These are phyloP conservation scores for Sungouiozyma intestinalis DNA, from an alignment of 805 yeast species.

Conservation along the genomic window DNA sequence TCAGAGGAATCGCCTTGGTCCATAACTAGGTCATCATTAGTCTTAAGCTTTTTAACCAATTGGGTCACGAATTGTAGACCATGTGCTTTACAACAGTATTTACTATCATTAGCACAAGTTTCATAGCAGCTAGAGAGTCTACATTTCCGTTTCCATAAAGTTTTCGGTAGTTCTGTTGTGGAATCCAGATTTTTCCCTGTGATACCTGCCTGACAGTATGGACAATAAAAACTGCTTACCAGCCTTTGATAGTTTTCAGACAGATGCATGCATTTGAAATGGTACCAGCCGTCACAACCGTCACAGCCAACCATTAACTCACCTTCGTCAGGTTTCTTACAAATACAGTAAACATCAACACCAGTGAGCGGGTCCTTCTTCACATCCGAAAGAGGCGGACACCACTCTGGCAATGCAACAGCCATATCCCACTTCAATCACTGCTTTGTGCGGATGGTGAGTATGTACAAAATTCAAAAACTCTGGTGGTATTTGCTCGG, in stretches of 20 bases:
- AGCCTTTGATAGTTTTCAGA: constrained; percentile 41
- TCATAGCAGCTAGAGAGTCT: constrained; percentile 43
- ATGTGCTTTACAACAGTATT: constrained; percentile 69
- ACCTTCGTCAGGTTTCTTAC: constrained; percentile 70
- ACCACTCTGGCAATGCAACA: constrained; percentile 21
- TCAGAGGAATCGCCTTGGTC: background rate
- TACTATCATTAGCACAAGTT: constrained; percentile 34
- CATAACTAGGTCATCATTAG: constrained; percentile 3
- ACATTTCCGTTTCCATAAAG: constrained; percentile 73
- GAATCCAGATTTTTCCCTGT: constrained; percentile 21
- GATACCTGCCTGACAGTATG: constrained; percentile 46
- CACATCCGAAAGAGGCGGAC: constrained; percentile 19
- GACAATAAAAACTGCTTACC: constrained; percentile 60
- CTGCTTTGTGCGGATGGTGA: no score
- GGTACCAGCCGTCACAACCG: constrained; percentile 93
- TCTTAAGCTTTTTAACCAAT: constrained; percentile 3
- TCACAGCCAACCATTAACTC: constrained; percentile 90
- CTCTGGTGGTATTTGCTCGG: background rate
- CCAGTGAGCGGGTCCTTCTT: constrained; percentile 24
- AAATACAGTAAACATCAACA: constrained; percentile 64
- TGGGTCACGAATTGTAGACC: constrained; percentile 33
- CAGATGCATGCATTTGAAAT: constrained; percentile 65
- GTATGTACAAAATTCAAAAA: background rate
- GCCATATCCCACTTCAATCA: background rate
- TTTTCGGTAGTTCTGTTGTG: constrained; percentile 30